phyloP scores from a whole-genome alignment of 371 early-diverging fungal species.

The Mortierella sp. region DNA sequence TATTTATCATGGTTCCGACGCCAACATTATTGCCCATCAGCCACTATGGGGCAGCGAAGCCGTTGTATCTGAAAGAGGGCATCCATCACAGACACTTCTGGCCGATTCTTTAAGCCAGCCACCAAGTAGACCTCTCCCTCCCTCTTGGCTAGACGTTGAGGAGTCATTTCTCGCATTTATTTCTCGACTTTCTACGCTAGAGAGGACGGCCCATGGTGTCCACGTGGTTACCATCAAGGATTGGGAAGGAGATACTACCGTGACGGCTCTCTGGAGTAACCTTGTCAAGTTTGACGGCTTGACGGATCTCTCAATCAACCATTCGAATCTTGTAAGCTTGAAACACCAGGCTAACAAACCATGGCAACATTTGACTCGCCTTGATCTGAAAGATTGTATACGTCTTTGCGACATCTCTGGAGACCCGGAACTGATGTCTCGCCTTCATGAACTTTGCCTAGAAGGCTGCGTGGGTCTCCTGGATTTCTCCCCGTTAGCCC shows the following conservation, averaged over 20 bases:
- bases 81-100: not conserved
- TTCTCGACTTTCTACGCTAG: not conserved
- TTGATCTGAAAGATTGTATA: conserved; percentile 31
- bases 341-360: not conserved
- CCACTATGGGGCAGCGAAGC: conserved; percentile 10
- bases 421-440: conserved; percentile 12
- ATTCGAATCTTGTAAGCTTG: conserved; percentile 8
- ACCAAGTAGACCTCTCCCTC: not conserved
- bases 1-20: conserved; percentile 23
- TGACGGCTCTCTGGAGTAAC: conserved; percentile 1
- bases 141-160: conserved; percentile 13
- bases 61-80: not conserved
- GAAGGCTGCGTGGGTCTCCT: conserved; percentile 20
- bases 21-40: conserved; percentile 21
- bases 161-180: conserved; percentile 29
- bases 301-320: conserved; percentile 9
- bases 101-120: not conserved
- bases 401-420: conserved; percentile 23
- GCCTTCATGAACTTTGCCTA: conserved; percentile 23
- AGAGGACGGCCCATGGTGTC: conserved; percentile 1
- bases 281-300: not conserved
- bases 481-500: conserved; percentile 24
- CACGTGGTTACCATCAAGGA: conserved; percentile 13
- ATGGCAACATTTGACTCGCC: conserved; percentile 14
- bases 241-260: conserved; percentile 13